Conservation (phyloP, 495 filamentous ascomycete genomes). For the Aspergillus coremiiformis region DNA sequence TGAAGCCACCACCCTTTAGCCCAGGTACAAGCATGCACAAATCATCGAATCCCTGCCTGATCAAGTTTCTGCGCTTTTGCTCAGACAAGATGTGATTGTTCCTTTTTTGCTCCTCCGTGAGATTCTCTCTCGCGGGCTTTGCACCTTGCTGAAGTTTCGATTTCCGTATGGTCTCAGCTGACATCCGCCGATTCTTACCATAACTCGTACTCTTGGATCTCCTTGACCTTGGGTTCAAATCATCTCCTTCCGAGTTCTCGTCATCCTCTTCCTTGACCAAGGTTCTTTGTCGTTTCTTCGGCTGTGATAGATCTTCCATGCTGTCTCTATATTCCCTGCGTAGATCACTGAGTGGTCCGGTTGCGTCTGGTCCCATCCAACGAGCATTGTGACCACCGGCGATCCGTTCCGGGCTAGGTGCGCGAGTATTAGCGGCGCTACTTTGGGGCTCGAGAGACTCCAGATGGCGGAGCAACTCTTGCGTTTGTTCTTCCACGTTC, state of each 20-base stretch:
- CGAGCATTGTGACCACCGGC: slow-evolving; percentile 11
- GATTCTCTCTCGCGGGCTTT: slow-evolving; percentile 61
- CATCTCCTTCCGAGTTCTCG: slow-evolving; percentile 33
- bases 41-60: slow-evolving; percentile 70
- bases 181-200: slow-evolving; percentile 24
- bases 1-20: slow-evolving; percentile 60
- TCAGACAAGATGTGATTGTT: slow-evolving; percentile 86
- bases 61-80: slow-evolving; percentile 73
- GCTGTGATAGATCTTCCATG: slow-evolving; percentile 23
- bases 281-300: slow-evolving; percentile 31
- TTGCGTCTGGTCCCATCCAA: slow-evolving; percentile 8
- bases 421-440: slow-evolving; percentile 50
- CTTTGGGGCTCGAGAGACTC: slow-evolving; percentile 46
- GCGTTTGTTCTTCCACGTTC: slow-evolving; percentile 47
- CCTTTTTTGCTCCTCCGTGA: slow-evolving; percentile 77
- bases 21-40: slow-evolving; percentile 64
- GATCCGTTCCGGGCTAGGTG: slow-evolving; percentile 47
- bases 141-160: slow-evolving; percentile 22
- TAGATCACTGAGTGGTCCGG: slow-evolving; percentile 5
- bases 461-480: slow-evolving; percentile 46
- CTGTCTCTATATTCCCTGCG: slow-evolving; percentile 12
- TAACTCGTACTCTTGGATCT: slow-evolving; percentile 41
- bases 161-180: slow-evolving; percentile 29
- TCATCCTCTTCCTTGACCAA: slow-evolving; percentile 33
- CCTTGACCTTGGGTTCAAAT: slow-evolving; percentile 34